Conservation (phyloP, 306 rosid genomes). For the Heteromeles arbutifolia region DNA sequence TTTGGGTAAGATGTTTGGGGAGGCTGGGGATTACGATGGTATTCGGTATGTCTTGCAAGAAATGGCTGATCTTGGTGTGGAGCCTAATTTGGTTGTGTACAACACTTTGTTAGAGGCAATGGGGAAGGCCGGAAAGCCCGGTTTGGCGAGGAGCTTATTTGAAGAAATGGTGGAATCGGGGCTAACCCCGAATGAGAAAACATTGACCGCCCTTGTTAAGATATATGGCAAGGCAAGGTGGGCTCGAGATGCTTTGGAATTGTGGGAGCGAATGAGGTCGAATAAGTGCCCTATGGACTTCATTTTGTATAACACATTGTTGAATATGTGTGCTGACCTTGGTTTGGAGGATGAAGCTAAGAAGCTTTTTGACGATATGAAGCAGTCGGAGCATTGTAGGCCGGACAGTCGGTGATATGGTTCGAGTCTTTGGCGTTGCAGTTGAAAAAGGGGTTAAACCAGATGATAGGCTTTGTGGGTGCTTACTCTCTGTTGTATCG, state of each 20-base stretch:
- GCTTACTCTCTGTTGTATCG: constrained; percentile 70
- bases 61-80: constrained; percentile 69
- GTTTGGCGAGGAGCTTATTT: constrained; percentile 74
- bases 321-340: constrained; percentile 93
- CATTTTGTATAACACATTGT: constrained; percentile 69
- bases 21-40: constrained; percentile 90
- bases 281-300: constrained; percentile 86
- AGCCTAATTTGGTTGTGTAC: constrained; percentile 81
- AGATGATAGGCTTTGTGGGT: constrained; percentile 82
- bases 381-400: constrained; percentile 40
- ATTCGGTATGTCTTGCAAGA: constrained; percentile 79
- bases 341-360: constrained; percentile 91
- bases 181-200: constrained; percentile 69
- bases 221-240: constrained; percentile 93
- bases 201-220: constrained; percentile 73
- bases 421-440: constrained; percentile 46
- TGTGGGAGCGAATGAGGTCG: constrained; percentile 74
- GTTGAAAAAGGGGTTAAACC: constrained; percentile 63
- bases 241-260: constrained; percentile 71
- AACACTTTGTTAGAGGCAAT: constrained; percentile 88
- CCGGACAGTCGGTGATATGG: constrained; percentile 68
- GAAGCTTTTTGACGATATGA: constrained; percentile 72
- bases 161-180: constrained; percentile 79
- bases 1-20: constrained; percentile 93
- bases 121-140: constrained; percentile 97